Evolutionary conservation across 2,329 filamentous ascomycete species (phyloP).

Genomic region (Aspergillus caelatus): DNA sequence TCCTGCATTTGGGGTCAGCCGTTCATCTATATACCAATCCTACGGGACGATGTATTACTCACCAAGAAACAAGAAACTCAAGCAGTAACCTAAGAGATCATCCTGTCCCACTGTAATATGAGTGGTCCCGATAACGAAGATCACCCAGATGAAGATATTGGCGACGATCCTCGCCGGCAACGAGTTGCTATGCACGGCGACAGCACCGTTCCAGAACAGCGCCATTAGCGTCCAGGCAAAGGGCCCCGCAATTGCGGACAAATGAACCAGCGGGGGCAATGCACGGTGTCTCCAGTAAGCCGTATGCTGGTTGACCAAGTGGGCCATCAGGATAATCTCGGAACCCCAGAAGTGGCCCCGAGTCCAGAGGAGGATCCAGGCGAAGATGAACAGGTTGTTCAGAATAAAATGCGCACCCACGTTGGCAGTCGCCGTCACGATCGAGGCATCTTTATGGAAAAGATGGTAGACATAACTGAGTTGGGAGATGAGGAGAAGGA

Average conservation of each 20-base stretch:
- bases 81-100: constrained; percentile 75
- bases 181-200: constrained; percentile 70
- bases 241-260: constrained; percentile 73
- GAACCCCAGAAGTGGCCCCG: constrained; percentile 74
- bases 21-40: background rate
- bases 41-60: constrained; percentile 32
- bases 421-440: constrained; percentile 70
- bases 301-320: constrained; percentile 77
- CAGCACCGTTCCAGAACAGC: constrained; percentile 86
- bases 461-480: constrained; percentile 75
- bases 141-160: constrained; percentile 86
- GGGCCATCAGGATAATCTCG: constrained; percentile 74
- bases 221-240: constrained; percentile 85
- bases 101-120: constrained; percentile 76
- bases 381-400: constrained; percentile 81
- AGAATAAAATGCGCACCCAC: constrained; percentile 83
- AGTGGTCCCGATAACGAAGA: constrained; percentile 74
- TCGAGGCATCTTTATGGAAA: constrained; percentile 66
- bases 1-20: constrained; percentile 37
- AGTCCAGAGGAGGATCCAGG: constrained; percentile 82
- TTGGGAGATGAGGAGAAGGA: constrained; percentile 75
- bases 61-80: constrained; percentile 74
- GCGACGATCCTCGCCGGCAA: constrained; percentile 76
- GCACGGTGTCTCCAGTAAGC: constrained; percentile 80
- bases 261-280: constrained; percentile 74